A percentile compares a stretch with the other conserved stretches of the same genome.
These are phyloP conservation scores for Blastobotrys capitulatus DNA, from an alignment of 1,139 yeast species.

Conservation along the genomic window DNA sequence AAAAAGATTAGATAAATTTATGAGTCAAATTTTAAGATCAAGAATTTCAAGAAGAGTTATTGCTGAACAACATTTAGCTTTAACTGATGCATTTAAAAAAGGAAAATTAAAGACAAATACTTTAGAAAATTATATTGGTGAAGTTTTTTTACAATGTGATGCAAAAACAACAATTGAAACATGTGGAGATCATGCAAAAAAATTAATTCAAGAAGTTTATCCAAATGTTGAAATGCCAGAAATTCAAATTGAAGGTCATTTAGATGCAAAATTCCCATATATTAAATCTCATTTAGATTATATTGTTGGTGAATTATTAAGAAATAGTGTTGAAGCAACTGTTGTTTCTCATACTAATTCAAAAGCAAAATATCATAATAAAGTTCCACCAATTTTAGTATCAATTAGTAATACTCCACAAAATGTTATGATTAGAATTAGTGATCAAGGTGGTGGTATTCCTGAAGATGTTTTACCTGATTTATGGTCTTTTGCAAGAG, in stretches of 20 bases:
- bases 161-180: constrained; percentile 63
- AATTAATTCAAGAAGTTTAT: constrained; percentile 35
- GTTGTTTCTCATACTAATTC: constrained; percentile 40
- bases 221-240: constrained; percentile 64
- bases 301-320: constrained; percentile 75
- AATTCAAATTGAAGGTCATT: constrained; percentile 59
- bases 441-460: constrained; percentile 90
- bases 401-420: constrained; percentile 63
- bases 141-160: constrained; percentile 71
- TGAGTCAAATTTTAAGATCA: constrained; percentile 73
- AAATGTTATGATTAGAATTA: constrained; percentile 66
- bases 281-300: constrained; percentile 83
- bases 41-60: constrained; percentile 85
- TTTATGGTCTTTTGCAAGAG: constrained; percentile 69
- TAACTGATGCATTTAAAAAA: constrained; percentile 55
- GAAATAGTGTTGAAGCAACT: constrained; percentile 82
- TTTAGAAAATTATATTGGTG: constrained; percentile 64
- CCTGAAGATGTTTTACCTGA: constrained; percentile 50
- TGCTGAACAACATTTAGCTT: constrained; percentile 81
- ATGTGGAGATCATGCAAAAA: constrained; percentile 49
- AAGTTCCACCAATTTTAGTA: constrained; percentile 66
- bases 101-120: constrained; percentile 25
- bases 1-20: constrained; percentile 58
- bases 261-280: constrained; percentile 64
- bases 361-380: constrained; percentile 26